Base-by-base conservation (phyloP, 2,329 filamentous ascomycete species). In the Pezicula carpinea region DNA sequence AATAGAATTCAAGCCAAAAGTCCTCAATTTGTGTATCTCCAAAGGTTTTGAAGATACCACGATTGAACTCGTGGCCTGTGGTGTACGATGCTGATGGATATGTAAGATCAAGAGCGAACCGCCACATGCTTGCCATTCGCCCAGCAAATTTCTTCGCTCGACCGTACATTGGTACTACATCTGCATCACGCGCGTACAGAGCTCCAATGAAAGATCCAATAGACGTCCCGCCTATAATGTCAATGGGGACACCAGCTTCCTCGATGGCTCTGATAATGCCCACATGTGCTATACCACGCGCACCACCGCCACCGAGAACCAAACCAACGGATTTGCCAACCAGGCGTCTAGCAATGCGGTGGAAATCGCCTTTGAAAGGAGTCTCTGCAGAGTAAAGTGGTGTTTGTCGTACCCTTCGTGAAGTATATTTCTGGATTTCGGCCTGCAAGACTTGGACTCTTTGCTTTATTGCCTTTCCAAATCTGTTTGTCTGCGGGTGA, bases 41-140 rank as follows among this genome's bases (percentile, higher is more conserved):
- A 64, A 99, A 96, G 0, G 92, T 90, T 68, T 99, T 99, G 80
- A 96, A 99, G 54, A 99, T 96, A 34, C 93, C 93, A 6, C 93
- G 87, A 60, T 99, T 99, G 77, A 99, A 99, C 61, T 99, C 93
- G 63, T 99, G 93, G 1, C 93, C 93, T 0, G 93, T 99, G 1
- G 95, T 99, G 69, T 99, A 99, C 1, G 92, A 96, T 6, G 89
- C 89, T 5, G 92, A 93, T 0, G 93, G 93, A 65, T 99, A 99
- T 0, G 93, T 99, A 58, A 99, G 69, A 63, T 99, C 93, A 3
- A 99, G 74, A 1, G 91, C 91, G 65, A 99, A 96, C n/a, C 93
- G 83, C 93, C 93, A 99, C 70, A 97, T 89, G 67, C 92, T 97
- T 38, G 89, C 89, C 95, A 99, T 99, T n/a, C 95, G 86, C 4